Conservation (phyloP, 164 flowering plant genomes). For the Piper betle region DNA sequence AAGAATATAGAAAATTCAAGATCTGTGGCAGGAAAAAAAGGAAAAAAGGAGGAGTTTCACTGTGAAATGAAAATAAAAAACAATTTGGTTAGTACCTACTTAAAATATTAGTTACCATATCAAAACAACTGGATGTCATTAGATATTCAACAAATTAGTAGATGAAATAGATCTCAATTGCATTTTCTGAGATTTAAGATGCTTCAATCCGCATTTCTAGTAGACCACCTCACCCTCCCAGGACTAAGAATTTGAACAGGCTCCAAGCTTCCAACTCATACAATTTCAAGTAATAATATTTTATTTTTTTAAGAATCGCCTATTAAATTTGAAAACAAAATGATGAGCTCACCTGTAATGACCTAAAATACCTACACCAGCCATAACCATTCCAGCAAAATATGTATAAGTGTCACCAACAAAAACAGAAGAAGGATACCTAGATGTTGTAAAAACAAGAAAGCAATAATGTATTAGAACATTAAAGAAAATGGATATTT, state of each 20-base stretch:
- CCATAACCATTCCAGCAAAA: slow-evolving; percentile 99
- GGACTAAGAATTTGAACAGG: too few relatives aligned
- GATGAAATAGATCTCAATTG: too few relatives aligned
- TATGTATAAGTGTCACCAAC: slow-evolving; percentile 96
- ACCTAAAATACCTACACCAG: slow-evolving; percentile 86
- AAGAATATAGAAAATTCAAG: slow-evolving; percentile 73
- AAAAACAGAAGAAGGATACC: slow-evolving; percentile 98
- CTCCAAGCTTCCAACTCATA: too few relatives aligned
- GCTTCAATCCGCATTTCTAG: too few relatives aligned
- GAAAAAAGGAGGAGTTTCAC: slow-evolving; percentile 91
- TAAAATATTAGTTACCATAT: background rate
- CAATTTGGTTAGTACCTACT: background rate
- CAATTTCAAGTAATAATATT: background rate
- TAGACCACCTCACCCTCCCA: too few relatives aligned
- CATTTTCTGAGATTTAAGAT: too few relatives aligned
- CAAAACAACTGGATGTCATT: too few relatives aligned
- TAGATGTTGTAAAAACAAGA: slow-evolving; percentile 9
- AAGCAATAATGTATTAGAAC: too few relatives aligned
- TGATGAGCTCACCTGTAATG: slow-evolving; percentile 59
- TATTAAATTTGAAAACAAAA: background rate
- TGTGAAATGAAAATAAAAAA: slow-evolving; percentile 16
- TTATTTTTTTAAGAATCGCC: too few relatives aligned
- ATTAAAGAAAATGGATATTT: too few relatives aligned
- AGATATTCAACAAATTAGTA: too few relatives aligned
- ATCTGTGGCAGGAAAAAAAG: slow-evolving; percentile 87